phyloP scores from a whole-genome alignment of 371 early-diverging fungal genomes.

The Mycotypha africana region DNA sequence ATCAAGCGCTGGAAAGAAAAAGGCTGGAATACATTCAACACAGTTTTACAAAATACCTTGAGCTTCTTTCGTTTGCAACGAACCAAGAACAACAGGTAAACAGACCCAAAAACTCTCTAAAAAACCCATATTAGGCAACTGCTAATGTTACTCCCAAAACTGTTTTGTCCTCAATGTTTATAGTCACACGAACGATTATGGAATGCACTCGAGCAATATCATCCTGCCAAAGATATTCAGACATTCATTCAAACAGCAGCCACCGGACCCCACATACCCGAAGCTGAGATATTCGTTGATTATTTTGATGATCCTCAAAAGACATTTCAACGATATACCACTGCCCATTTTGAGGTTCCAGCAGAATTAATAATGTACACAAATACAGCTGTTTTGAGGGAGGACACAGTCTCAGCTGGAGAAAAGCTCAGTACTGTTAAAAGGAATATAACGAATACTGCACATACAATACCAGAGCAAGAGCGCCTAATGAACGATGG shows the following conservation, averaged over 20 bases:
- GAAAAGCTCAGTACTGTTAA: too few species aligned
- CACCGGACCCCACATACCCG: slow-evolving; percentile 68
- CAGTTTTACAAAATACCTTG: slow-evolving; percentile 79
- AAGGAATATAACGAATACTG: too few species aligned
- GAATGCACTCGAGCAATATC: slow-evolving; percentile 61
- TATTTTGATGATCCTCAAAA: slow-evolving; percentile 40
- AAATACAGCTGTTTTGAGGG: too few species aligned
- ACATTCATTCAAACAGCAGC: slow-evolving; percentile 64
- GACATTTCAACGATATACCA: slow-evolving; percentile 30
- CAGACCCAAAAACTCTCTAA: too few species aligned
- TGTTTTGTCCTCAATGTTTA: too few species aligned
- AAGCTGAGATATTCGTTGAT: slow-evolving; percentile 34
- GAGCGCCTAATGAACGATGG: too few species aligned
- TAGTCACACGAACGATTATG: slow-evolving; percentile 76
- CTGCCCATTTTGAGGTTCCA: slow-evolving; percentile 22
- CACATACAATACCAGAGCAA: too few species aligned
- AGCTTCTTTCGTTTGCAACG: slow-evolving; percentile 75
- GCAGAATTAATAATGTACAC: too few species aligned
- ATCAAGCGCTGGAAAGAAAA: slow-evolving; percentile 87
- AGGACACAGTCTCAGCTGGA: too few species aligned
- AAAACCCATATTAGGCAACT: too few species aligned
- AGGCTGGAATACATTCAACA: slow-evolving; percentile 81
- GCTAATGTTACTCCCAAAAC: too few species aligned
- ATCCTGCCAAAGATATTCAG: slow-evolving; percentile 67
- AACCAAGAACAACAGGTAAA: slow-evolving; percentile 85